A percentile compares a stretch with the other conserved stretches of the same genome.
These are phyloP conservation scores for Talinum fruticosum DNA, from an alignment of 148 eudicot genomes.

Conservation along the genomic window DNA sequence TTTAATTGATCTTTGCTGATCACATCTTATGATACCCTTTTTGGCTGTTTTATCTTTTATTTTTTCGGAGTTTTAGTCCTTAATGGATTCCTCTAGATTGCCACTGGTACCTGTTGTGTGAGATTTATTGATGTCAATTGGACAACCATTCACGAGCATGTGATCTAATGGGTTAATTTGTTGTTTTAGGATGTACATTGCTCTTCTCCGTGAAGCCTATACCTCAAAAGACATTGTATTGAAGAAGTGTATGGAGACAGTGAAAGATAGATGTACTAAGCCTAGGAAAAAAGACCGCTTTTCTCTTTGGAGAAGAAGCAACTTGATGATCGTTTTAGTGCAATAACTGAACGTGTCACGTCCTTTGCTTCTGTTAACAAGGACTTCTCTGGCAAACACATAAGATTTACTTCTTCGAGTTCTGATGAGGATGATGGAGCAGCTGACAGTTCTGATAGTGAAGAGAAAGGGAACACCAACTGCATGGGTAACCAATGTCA, in stretches of 20 bases:
- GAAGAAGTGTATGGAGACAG: conserved; percentile 32
- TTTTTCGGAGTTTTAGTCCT: no score
- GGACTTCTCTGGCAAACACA: conserved; percentile 58
- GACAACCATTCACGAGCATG: conserved; percentile 1
- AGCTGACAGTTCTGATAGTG: conserved; percentile 30
- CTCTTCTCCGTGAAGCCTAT: conserved; percentile 44
- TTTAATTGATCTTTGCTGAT: no score
- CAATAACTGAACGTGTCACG: conserved; percentile 50
- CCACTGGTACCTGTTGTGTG: not conserved
- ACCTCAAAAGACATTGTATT: conserved; percentile 34
- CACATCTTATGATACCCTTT: no score
- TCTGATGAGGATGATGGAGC: conserved; percentile 54
- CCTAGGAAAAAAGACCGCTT: conserved; percentile 48
- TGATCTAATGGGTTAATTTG: conserved; percentile 11
- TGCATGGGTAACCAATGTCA: conserved; percentile 24
- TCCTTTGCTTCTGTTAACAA: conserved; percentile 50
- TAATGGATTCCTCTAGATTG: no score
- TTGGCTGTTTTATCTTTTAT: no score
- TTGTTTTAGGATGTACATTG: conserved; percentile 53
- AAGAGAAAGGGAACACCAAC: conserved; percentile 26
- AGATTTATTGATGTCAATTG: not conserved
- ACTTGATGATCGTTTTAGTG: conserved; percentile 67
- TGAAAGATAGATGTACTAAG: conserved; percentile 27
- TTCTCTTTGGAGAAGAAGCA: conserved; percentile 59
- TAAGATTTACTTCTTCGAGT: conserved; percentile 53